Evolutionary conservation across 805 yeast species (phyloP), one percentile per base, ranked within the genome.

Genomic region (Yamadazyma philogaea): DNA sequence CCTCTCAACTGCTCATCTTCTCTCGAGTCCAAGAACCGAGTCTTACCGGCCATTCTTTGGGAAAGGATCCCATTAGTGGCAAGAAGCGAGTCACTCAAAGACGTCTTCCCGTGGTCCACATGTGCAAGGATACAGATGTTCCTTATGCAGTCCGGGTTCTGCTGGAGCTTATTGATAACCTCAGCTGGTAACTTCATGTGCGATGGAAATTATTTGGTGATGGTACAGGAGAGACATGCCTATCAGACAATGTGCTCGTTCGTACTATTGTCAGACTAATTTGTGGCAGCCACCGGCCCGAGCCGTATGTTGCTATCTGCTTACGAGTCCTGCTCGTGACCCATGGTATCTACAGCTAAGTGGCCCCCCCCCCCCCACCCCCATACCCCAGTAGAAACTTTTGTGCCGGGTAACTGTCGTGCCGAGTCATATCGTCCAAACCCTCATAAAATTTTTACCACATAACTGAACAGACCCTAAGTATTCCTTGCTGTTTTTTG

Each of bases 101-200:
- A 87, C 0, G 99, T 93, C 66, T 93, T 93, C 20, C 99, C 99
- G 59, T 93, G 99, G 61, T 93, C 99, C 18, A 93, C 99, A 64
- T 93, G 99, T 0, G 99, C 99, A 38, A 93, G 72, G 47, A 93
- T 88, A 64, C 99, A 93, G 34, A 93, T 87, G 63, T 93, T 93
- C 47, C 99, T 74, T 22, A 91, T 81, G 47, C 79, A 70, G 12
- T 75, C 65, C 0, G 95, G 81, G 49, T 84, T 77, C 50, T 72
- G 72, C 61, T 91, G 97, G 15, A 89, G 67, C 49, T 77, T 63
- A 24, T 77, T 72, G 26, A 88, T 75, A 22, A 82, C 81, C 30
- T 79, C 82, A 4, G 84, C 72, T 2, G 86, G 75, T 18, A 87
- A 72, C 60, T 76, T 78, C 78, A 79, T 70, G 30, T 32, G 42